These are phyloP conservation scores for Rhodotorula kratochvilovae DNA, from an alignment of 768 basidiomycete species.

Conservation along the genomic window DNA sequence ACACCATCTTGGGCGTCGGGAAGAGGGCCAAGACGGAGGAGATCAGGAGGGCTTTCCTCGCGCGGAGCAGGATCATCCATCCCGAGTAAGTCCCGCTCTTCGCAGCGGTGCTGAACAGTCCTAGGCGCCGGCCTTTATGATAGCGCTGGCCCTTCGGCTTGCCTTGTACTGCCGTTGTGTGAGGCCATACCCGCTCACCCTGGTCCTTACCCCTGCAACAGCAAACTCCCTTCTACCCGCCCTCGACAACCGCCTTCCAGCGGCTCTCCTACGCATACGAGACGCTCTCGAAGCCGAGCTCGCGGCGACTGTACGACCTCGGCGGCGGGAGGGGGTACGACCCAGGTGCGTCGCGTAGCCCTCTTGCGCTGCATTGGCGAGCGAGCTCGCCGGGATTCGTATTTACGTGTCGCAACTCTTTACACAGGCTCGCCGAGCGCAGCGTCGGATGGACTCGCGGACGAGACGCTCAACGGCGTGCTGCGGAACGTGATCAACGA, in stretches of 20 bases:
- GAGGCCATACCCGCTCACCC: too few relatives aligned
- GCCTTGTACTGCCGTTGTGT: too few relatives aligned
- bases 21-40: slow-evolving; percentile 59
- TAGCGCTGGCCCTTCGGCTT: too few relatives aligned
- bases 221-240: slow-evolving; percentile 72
- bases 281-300: slow-evolving; percentile 67
- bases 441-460: slow-evolving; percentile 49
- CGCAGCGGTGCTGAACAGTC: too few relatives aligned
- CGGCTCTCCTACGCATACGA: slow-evolving; percentile 79
- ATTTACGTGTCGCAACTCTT: too few relatives aligned
- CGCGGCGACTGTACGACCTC: slow-evolving; percentile 64
- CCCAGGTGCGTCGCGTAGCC: slow-evolving; percentile 21
- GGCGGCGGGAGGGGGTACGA: slow-evolving; percentile 30
- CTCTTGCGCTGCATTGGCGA: background rate
- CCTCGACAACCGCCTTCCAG: slow-evolving; percentile 79
- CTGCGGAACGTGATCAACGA: slow-evolving; percentile 71
- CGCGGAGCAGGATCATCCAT: slow-evolving; percentile 70
- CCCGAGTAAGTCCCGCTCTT: slow-evolving; percentile 66
- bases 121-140: too few relatives aligned
- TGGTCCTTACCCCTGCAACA: slow-evolving; percentile 45
- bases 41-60: slow-evolving; percentile 70
- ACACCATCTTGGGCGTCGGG: slow-evolving; percentile 65
- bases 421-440: slow-evolving; percentile 6
- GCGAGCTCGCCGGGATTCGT: too few relatives aligned
- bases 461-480: slow-evolving; percentile 74